Conservation (phyloP, 805 yeast genomes). For the Myxozyma nipponensis region DNA sequence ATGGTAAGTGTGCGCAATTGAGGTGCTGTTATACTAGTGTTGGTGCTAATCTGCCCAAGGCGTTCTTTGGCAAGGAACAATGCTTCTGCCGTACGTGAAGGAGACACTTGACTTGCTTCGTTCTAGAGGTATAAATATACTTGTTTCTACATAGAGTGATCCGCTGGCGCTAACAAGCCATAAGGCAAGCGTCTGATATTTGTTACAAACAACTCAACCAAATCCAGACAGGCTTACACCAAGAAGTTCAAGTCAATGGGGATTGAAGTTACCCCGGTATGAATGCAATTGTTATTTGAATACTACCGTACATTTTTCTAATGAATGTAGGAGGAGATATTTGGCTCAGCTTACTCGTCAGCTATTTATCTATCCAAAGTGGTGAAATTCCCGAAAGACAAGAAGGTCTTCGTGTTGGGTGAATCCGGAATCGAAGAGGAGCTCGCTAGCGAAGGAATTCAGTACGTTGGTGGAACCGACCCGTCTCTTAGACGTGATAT, state of each 20-base stretch:
- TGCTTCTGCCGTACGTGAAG: constrained; percentile 67
- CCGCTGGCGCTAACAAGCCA: no score
- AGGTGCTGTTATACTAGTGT: neutral
- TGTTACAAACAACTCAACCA: constrained; percentile 94
- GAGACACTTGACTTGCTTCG: constrained; percentile 70
- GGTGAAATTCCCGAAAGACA: constrained; percentile 63
- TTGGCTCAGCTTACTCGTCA: constrained; percentile 88
- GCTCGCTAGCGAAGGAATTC: constrained; percentile 66
- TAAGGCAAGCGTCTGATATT: constrained; percentile 70
- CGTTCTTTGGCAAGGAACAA: constrained; percentile 89
- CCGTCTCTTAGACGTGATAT: constrained; percentile 49
- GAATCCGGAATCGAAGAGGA: constrained; percentile 83
- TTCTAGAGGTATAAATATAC: constrained; percentile 22
- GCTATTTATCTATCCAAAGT: constrained; percentile 81
- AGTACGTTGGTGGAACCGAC: constrained; percentile 80
- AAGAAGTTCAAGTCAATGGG: constrained; percentile 67
- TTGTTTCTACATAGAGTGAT: neutral
- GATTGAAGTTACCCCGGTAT: constrained; percentile 36
- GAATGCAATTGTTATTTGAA: neutral
- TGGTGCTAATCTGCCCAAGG: constrained; percentile 36
- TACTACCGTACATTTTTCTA: neutral
- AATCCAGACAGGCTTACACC: constrained; percentile 74
- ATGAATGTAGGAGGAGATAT: constrained; percentile 56
- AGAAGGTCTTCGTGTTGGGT: constrained; percentile 87
- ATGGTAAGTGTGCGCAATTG: constrained; percentile 43